phyloP scores from a whole-genome alignment of 2,329 filamentous ascomycete genomes.

The Talaromyces marneffei region DNA sequence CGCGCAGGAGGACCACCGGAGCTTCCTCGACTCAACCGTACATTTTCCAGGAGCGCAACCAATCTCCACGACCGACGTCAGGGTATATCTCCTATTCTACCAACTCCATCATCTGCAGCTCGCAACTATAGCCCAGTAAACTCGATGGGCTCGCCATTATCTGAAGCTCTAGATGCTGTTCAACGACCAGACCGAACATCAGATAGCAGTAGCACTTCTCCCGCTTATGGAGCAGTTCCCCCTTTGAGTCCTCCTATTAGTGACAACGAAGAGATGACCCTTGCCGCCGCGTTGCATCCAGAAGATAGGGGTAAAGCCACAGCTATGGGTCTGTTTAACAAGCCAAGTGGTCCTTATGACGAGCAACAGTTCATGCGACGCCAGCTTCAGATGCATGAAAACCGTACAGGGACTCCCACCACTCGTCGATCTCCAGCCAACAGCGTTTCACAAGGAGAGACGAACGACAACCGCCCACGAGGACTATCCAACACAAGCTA shows the following conservation, averaged over 20 bases:
- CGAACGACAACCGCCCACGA: constrained; percentile 23
- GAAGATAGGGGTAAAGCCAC: constrained; percentile 78
- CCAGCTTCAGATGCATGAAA: constrained; percentile 73
- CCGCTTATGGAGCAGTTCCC: constrained; percentile 41
- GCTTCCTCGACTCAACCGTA: constrained; percentile 40
- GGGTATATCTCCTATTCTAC: constrained; percentile 28
- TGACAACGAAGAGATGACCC: constrained; percentile 62
- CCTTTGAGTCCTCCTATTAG: constrained; percentile 65
- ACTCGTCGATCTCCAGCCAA: constrained; percentile 26
- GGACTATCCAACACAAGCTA: constrained; percentile 35
- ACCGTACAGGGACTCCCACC: constrained; percentile 56
- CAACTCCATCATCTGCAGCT: constrained; percentile 23
- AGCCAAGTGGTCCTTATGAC: constrained; percentile 70
- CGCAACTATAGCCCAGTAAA: constrained; percentile 39
- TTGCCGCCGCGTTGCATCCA: constrained; percentile 61
- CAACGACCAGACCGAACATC: constrained; percentile 27
- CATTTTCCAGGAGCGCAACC: constrained; percentile 54
- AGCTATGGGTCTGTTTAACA: constrained; percentile 64
- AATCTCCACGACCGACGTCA: constrained; percentile 54
- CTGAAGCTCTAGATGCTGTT: constrained; percentile 33
- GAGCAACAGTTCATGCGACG: constrained; percentile 79
- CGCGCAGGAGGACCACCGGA: constrained; percentile 54
- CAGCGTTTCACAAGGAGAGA: constrained; percentile 15
- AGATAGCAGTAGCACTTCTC: constrained; percentile 24
- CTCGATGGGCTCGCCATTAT: constrained; percentile 32